Evolutionary conservation across 2,329 filamentous ascomycete species (phyloP).

Genomic region (Fusarium sublunatum): DNA sequence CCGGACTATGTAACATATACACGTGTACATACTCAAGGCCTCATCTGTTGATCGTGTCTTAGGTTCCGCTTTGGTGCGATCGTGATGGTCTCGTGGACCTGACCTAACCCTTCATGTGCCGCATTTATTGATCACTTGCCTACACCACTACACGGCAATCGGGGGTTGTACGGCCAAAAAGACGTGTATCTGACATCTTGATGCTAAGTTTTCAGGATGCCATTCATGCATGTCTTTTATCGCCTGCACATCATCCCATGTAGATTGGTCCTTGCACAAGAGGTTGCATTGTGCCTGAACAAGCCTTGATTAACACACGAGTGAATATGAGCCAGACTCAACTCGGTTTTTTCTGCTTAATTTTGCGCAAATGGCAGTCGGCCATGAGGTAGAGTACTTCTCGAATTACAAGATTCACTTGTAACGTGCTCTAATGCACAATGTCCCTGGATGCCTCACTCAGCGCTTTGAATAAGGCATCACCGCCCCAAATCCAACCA

Average conservation of each 20-base stretch:
- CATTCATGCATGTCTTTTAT: conserved; percentile 17
- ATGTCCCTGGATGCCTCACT: conserved; percentile 17
- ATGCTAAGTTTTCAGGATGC: background rate
- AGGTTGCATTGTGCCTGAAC: conserved; percentile 39
- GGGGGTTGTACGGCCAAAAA: background rate
- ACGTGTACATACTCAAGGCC: conserved; percentile 26
- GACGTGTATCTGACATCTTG: conserved; percentile 8
- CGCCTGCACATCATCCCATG: conserved; percentile 12
- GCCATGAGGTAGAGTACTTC: too few relatives aligned
- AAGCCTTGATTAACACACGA: conserved; percentile 22
- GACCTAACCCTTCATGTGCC: conserved; percentile 33
- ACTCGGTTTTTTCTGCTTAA: too few relatives aligned
- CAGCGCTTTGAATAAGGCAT: conserved; percentile 15
- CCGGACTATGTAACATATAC: conserved; percentile 14
- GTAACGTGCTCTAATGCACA: conserved; percentile 3
- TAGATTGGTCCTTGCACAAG: conserved; percentile 10
- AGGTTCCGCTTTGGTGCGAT: conserved; percentile 23
- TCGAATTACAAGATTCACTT: background rate
- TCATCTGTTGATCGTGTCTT: conserved; percentile 27
- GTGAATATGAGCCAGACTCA: conserved; percentile 16
- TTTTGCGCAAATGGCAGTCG: too few relatives aligned
- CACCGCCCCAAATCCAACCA: conserved; percentile 14
- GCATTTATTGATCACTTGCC: conserved; percentile 29
- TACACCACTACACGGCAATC: background rate
- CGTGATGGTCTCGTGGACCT: conserved; percentile 35